Evolutionary conservation across 257 asterid genomes (phyloP), one percentile per base, ranked within the genome.

Genomic region (Thymus mandschuricus): DNA sequence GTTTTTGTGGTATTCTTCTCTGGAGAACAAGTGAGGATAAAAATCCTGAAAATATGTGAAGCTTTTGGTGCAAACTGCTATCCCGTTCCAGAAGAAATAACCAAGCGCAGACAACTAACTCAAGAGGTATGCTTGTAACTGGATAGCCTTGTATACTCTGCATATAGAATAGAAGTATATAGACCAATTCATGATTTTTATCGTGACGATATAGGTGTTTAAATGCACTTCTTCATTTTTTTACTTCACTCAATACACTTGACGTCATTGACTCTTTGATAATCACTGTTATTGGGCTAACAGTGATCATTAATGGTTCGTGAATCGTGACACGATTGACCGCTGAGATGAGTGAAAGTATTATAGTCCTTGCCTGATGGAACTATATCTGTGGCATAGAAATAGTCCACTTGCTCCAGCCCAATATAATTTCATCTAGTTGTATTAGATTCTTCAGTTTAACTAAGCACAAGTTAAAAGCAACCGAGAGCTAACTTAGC

Each of bases 51-150:
- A 87, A 95, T 95, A 72, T 95, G 99, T 81, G 99, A 95, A 66
- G 97, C 99, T 55, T 95, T 92, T 82, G 96, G 91, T 54, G 98
- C 98, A 59, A 95, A 84, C 76, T 95, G 98, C 89, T 95, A 88
- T 74, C 99, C 99, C 61, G 92, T 92, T 77, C 98, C 98, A 4
- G 97, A 95, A 80, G 97, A 95, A 62, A 60, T 79, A 52, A 85
- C 81, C 75, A 95, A 87, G 75, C 80, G 96, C 78, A 86, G 88
- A 76, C 99, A 95, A 82, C 85, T 95, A 77, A 86, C 86, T 31
- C 85, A 80, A 80, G 99, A 95, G 83, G 98, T 95, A 85, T 76
- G 94, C 60, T 72, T n/a, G 66, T 71, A 68, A 75, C 51, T 75
- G 21, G 45, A 71, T 72, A 40, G 64, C 58, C 38, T 55, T 61